These are phyloP conservation scores for Pyrenophora tritici-repentis DNA, from an alignment of 2,329 filamentous ascomycete genomes.

Conservation along the genomic window DNA sequence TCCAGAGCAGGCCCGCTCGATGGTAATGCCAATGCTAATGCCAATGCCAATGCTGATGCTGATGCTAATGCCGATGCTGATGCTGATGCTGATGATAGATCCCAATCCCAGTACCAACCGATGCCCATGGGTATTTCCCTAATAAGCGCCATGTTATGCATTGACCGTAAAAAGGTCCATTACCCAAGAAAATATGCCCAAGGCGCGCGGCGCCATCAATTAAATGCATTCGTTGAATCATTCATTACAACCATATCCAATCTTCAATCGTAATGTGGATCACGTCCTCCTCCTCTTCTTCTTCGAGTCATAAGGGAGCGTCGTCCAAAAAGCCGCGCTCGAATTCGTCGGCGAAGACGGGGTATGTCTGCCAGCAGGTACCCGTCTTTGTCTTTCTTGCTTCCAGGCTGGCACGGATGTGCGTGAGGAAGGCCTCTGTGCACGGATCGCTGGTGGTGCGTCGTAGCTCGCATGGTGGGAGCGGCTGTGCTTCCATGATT, in stretches of 20 bases:
- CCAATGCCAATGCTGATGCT: not conserved
- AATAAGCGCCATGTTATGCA: too few species aligned
- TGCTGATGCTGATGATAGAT: slow-evolving; percentile 1
- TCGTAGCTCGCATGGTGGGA: slow-evolving; percentile 1
- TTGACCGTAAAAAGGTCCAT: not conserved
- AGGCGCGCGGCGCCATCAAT: too few species aligned
- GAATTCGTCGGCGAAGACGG: slow-evolving; percentile 17
- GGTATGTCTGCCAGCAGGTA: slow-evolving; percentile 3
- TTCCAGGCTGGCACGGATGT: slow-evolving; percentile 21
- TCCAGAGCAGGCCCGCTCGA: too few species aligned
- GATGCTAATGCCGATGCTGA: not conserved
- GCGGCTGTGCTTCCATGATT: not conserved
- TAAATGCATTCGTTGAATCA: too few species aligned
- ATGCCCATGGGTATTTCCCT: not conserved
- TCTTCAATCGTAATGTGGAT: too few species aligned
- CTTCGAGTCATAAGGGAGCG: slow-evolving; percentile 10
- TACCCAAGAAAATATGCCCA: not conserved
- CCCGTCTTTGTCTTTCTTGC: slow-evolving; percentile 8
- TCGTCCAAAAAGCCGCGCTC: slow-evolving; percentile 18
- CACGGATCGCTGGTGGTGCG: slow-evolving; percentile 9
- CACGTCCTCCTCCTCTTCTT: too few species aligned
- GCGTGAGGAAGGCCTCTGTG: slow-evolving; percentile 16
- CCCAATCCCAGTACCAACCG: not conserved
- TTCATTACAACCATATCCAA: too few species aligned
- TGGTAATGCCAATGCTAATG: not conserved